These are phyloP conservation scores for Scedosporium apiospermum DNA, from an alignment of 2,329 filamentous ascomycete species.

Conservation along the genomic window DNA sequence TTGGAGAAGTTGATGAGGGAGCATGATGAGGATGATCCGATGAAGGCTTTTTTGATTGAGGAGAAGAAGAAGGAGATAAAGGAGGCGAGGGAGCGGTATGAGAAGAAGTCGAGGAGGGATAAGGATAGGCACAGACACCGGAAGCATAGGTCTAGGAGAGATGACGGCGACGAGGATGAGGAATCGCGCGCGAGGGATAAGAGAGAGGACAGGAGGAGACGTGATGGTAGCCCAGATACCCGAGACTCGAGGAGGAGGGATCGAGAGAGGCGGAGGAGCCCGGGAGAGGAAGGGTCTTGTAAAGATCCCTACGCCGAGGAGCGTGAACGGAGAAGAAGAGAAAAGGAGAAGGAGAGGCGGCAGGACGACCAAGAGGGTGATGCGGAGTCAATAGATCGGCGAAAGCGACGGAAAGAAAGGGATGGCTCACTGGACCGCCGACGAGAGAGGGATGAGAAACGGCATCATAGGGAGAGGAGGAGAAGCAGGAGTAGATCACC, in stretches of 20 bases:
- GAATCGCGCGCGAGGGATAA: constrained; percentile 13
- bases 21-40: constrained; percentile 92
- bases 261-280: not conserved
- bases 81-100: constrained; percentile 46
- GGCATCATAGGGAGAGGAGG: constrained; percentile 11
- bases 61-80: constrained; percentile 87
- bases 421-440: constrained; percentile 11
- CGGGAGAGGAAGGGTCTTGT: constrained; percentile 2
- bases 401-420: constrained; percentile 9
- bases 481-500: constrained; percentile 2
- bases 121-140: constrained; percentile 27
- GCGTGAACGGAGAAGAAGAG: constrained; percentile 4
- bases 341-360: constrained; percentile 16
- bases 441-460: constrained; percentile 19
- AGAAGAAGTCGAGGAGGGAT: constrained; percentile 36
- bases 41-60: constrained; percentile 84
- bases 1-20: constrained; percentile 64
- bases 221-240: constrained; percentile 7
- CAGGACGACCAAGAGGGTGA: constrained; percentile 14
- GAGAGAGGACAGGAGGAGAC: constrained; percentile 14
- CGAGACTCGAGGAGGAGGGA: not conserved
- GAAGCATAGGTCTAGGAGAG: constrained; percentile 30
- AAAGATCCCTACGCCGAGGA: constrained; percentile 12
- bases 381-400: constrained; percentile 15
- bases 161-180: constrained; percentile 16